These are phyloP conservation scores for Pleurotus tuoliensis DNA, from an alignment of 768 basidiomycete species.

Conservation along the genomic window DNA sequence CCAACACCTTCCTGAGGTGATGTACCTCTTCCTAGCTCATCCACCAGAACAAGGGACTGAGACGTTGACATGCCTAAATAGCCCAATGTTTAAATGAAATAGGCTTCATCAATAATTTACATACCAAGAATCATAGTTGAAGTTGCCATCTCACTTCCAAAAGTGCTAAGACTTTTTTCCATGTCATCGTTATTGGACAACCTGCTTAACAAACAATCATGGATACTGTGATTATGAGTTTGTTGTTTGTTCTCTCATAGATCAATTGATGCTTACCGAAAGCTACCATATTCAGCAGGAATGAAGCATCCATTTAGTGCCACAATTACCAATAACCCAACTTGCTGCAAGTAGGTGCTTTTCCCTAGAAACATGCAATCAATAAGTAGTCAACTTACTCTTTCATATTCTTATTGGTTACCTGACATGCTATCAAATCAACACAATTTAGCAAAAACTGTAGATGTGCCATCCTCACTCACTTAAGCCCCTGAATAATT, in stretches of 20 bases:
- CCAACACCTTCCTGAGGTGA: constrained; percentile 79
- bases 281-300: constrained; percentile 90
- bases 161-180: constrained; percentile 88
- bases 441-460: background rate
- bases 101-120: constrained; percentile 1
- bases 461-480: constrained; percentile 18
- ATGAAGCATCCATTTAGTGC: constrained; percentile 91
- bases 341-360: constrained; percentile 88
- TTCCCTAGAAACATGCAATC: constrained; percentile 50
- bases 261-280: constrained; percentile 43
- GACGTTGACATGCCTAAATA: constrained; percentile 62
- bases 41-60: constrained; percentile 76
- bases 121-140: constrained; percentile 87
- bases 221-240: constrained; percentile 43
- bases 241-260: background rate
- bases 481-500: constrained; percentile 91
- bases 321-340: constrained; percentile 79
- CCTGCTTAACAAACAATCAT: constrained; percentile 80
- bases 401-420: constrained; percentile 10
- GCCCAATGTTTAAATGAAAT: background rate
- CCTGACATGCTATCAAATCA: constrained; percentile 40
- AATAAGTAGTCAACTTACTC: background rate
- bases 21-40: constrained; percentile 93
- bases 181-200: constrained; percentile 94
- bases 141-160: constrained; percentile 92